Base-by-base conservation (phyloP, 257 asterid species). In the Plantago elongata region DNA sequence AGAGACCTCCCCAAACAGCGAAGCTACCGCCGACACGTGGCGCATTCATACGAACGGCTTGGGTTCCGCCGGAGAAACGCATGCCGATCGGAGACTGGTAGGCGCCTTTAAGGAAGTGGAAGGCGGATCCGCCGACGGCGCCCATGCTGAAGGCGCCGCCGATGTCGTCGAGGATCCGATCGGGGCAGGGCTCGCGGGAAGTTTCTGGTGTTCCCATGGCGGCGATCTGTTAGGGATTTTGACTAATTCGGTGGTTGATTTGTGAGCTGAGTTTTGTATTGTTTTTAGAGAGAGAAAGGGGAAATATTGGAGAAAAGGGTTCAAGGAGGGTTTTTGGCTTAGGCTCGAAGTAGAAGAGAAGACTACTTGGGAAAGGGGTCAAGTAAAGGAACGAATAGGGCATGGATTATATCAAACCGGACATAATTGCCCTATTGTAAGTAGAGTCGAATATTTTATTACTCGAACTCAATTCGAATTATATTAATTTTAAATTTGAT, bases 1-100 rank as follows among this genome's bases (percentile, higher is more conserved):
- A 83, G 18, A 86, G 81, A 9, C 85, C 87, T 12, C 94, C 85
- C 95, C 95, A 87, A 9, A 81, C 94, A 57, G 90, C 95, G 75
- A 82, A 87, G 69, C 87, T 67, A 29, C 95, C 95, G 57, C 94
- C 94, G 60, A 84, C 61, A 9, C 90, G 83, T 44, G 94, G 85
- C 5, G 86, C 90, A 51, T 87, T 87, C 95, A 87, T 87, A 34
- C 86, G 83, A 52, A 83, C 79, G 18, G 94, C 81, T 52, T 75
- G 81, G 3, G 69, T 2, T 51, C 70, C 81, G 54, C 81, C 75
- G 59, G 64, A 8, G 13, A 71, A 12, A 16, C 63, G 84, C 17
- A 63, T 46, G 58, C 60, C 95, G 65, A 67, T 78, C 13, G 96
- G 96, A 11, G 90, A 79, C 57, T 74, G 74, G 72, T 83, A 77